Evolutionary conservation across 768 basidiomycete species (phyloP).

Genomic region (Suillus fuscotomentosus): DNA sequence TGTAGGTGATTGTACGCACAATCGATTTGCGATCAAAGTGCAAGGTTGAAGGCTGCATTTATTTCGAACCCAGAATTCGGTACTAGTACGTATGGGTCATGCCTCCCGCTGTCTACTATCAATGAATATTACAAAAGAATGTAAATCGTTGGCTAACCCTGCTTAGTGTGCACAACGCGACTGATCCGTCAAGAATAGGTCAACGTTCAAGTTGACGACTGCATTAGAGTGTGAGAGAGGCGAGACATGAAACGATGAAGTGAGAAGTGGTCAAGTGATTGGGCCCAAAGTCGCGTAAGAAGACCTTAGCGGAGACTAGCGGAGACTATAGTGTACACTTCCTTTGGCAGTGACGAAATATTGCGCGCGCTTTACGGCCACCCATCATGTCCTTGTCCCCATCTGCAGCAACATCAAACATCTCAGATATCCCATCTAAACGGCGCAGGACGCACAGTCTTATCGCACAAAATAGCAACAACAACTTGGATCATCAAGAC

Average conservation of each 20-base stretch:
- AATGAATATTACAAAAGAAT: background rate
- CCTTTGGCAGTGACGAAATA: constrained; percentile 13
- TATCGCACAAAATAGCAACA: constrained; percentile 12
- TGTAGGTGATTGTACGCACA: background rate
- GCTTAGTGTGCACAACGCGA: background rate
- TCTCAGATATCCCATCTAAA: constrained; percentile 54
- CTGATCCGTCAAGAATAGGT: background rate
- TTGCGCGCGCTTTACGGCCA: constrained; percentile 11
- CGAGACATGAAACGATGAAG: background rate
- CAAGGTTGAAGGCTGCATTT: background rate
- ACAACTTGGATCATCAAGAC: constrained; percentile 11
- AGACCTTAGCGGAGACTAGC: background rate
- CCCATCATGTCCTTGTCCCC: constrained; percentile 67
- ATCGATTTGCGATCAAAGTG: background rate
- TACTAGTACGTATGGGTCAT: background rate
- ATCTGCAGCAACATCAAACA: constrained; percentile 53
- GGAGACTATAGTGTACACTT: constrained; percentile 12
- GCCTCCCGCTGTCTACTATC: background rate
- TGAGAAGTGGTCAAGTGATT: constrained; percentile 9
- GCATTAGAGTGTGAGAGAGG: background rate
- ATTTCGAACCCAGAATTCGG: background rate
- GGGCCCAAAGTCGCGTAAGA: constrained; percentile 5
- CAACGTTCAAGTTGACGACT: background rate
- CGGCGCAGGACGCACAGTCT: constrained; percentile 50
- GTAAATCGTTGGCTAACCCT: background rate